Base-by-base conservation (phyloP, 768 basidiomycete species). In the Leccinum subgranulosum region DNA sequence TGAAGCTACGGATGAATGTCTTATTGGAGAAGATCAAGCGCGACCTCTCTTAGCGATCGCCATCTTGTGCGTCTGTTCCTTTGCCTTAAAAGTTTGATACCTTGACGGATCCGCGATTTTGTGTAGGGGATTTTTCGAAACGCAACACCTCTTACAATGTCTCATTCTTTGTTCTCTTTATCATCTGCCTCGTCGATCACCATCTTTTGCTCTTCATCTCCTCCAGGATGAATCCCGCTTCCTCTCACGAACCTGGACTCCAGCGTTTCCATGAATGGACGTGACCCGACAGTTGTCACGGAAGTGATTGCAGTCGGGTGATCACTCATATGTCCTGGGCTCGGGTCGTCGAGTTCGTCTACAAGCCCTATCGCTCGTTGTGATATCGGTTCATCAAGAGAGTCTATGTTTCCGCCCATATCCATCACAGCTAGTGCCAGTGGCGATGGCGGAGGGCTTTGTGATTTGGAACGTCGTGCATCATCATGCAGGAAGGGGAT, bases 401-500 rank as follows among this genome's bases (percentile, higher is more conserved):
- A 61, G 54, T 76, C 78, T n/a, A 74, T 66, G 17, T 61, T 64
- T 14, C 72, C 69, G 3, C 69, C 60, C 21, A 70, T 59, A 19
- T 74, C 75, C 23, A 74, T 67, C 23, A 66, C 73, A 2, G 77
- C 70, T 33, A 91, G 77, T 19, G 79, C 72, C 43, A 91, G 72
- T 8, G 90, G 89, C 27, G 88, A 89, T 27, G 88, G 86, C 25
- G 88, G 88, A 15, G 89, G 90, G 64, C 88, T 92, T 57, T 80
- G 86, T 21, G 88, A 91, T 66, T 84, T 85, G 39, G 89, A 90
- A 53, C 88, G 82, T 55, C 91, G 82, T 19, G 89, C 87, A 69
- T 92, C 90, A 51, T 87, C 84, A 65, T 93, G 91, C 25, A 92
- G 75, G 79, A 94, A 94, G 6, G 92, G 84, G 58, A 94, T 93